Evolutionary conservation across 2,329 filamentous ascomycete species (phyloP), one percentile per base, ranked within the genome.

Genomic region (Pleomassaria siparia): DNA sequence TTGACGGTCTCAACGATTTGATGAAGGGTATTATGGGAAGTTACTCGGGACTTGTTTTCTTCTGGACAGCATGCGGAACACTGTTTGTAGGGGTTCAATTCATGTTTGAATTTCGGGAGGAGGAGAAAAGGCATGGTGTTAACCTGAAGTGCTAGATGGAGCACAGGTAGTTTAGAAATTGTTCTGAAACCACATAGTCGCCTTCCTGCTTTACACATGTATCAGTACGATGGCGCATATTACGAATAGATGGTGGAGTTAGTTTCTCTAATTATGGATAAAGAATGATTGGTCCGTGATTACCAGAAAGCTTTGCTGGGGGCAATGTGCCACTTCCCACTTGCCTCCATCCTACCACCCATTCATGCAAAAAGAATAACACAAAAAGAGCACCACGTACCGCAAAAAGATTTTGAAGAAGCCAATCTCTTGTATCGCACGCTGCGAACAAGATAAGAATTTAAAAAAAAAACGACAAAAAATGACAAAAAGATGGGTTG

Each of bases 21-120:
- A 68, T 95, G 9, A 76, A 78, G 48, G 86, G 87, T 1, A 91
- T 97, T 48, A 75, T 95, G 43, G 82, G 82, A 15, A 88, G 88
- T 48, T 89, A 84, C 75, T 84, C 84, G 35, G 92, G 94, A 0
- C 64, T 88, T 9, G 66, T 82, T 1, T 99, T 96, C 68, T 72
- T 97, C 36, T 64, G 84, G 10, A 77, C 78, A 2, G 88, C 90
- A 3, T 92, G 84, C 62, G 73, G 71, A n/a, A 84, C 82, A 35
- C 72, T 97, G 8, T 99, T 96, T 67, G 84, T 91, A 0, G 91
- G 87, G 21, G 82, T 88, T 33, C 92, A 97, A 74, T 76, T 96
- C 63, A 99, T 99, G 94, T 96, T 97, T 75, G 94, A 99, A 76
- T 81, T 95, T 58, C 80, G 94, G 43, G 89, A 96, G 74, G 79